Percentiles rank a stretch among this genome's conserved stretches.
These are phyloP conservation scores for Panus rudis DNA, from an alignment of 768 basidiomycete genomes.

Conservation along the genomic window DNA sequence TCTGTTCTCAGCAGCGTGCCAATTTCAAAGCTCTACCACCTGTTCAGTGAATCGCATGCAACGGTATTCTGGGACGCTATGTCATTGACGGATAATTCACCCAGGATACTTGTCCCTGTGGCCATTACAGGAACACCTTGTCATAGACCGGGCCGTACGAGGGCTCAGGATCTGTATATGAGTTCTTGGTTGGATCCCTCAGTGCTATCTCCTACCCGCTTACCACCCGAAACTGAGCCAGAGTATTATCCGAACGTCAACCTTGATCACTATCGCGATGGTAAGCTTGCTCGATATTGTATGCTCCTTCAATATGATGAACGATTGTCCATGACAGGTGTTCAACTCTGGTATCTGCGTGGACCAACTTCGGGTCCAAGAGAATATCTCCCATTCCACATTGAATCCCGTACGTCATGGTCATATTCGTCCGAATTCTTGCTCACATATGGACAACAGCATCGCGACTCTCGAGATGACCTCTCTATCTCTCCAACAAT, in stretches of 20 bases:
- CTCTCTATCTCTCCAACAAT: slow-evolving; percentile 12
- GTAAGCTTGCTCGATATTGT: slow-evolving; percentile 7
- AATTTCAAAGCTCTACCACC: background rate
- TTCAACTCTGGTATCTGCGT: slow-evolving; percentile 9
- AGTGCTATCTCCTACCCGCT: slow-evolving; percentile 14
- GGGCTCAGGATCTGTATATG: slow-evolving; percentile 11
- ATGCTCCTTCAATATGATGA: slow-evolving; percentile 1
- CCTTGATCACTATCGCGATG: slow-evolving; percentile 12
- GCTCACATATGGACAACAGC: no score
- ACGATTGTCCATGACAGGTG: slow-evolving; percentile 8
- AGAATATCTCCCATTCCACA: slow-evolving; percentile 11
- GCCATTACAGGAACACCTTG: no score
- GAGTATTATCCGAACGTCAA: slow-evolving; percentile 18
- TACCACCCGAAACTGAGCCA: slow-evolving; percentile 20
- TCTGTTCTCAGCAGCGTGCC: background rate
- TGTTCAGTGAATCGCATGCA: slow-evolving; percentile 6
- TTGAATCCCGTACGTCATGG: slow-evolving; percentile 17
- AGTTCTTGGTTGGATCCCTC: slow-evolving; percentile 8
- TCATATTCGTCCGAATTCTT: slow-evolving; percentile 3
- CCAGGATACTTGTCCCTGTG: no score
- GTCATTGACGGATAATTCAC: no score
- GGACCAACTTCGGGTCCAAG: slow-evolving; percentile 18
- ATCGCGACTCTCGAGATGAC: slow-evolving; percentile 6
- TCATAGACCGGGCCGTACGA: slow-evolving; percentile 10
- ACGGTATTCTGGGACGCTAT: background rate